Evolutionary conservation across 2,329 filamentous ascomycete genomes (phyloP), one percentile per base, ranked within the genome.

Genomic region (Nannizziopsis arthrosporioides): DNA sequence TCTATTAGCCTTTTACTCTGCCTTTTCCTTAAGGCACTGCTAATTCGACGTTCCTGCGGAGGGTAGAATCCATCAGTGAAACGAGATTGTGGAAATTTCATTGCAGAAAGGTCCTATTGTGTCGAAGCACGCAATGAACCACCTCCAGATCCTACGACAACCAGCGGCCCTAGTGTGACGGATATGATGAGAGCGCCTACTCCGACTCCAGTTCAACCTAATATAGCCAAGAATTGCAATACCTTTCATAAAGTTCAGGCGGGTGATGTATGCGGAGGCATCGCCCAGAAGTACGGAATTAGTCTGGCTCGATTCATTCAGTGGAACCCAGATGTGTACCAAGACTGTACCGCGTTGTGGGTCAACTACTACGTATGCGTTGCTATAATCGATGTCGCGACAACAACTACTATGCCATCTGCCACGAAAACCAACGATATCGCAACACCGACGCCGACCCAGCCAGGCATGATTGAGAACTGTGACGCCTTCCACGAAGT

Each of bases 101-200:
- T 22, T n/a, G 10, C 35, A 7, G 44, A 18, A 9, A 19, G n/a
- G 9, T 47, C 44, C 14, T 47, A 47, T 11, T 47, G 44, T 30
- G 34, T 47, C 15, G 44, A 47, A 40, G 35, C 44, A 43, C 30
- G 18, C 41, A 43, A 43, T 43, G 41, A 43, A 27, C 42, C 42
- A 36, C 9, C 18, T 12, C 19, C 27, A 32, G 30, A 15, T 9
- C 11, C 27, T 27, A 45, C 27, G 27, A 17, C 42, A 12, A 44
- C n/a, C 42, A 12, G 32, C 18, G 30, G 7, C 4, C 39, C 39
- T n/a, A 37, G 9, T 9, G 9, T 9, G 12, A 4, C 35, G 12
- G 15, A 37, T 4, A 37, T 17, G 4, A 17, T n/a, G 3, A 18
- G 39, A n/a, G 19, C 19, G 4, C 14, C 14, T 12, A 42, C 39